Evolutionary conservation across 1,284 basidiomycete genomes (phyloP).

Genomic region (Hymenochaete sp.): DNA sequence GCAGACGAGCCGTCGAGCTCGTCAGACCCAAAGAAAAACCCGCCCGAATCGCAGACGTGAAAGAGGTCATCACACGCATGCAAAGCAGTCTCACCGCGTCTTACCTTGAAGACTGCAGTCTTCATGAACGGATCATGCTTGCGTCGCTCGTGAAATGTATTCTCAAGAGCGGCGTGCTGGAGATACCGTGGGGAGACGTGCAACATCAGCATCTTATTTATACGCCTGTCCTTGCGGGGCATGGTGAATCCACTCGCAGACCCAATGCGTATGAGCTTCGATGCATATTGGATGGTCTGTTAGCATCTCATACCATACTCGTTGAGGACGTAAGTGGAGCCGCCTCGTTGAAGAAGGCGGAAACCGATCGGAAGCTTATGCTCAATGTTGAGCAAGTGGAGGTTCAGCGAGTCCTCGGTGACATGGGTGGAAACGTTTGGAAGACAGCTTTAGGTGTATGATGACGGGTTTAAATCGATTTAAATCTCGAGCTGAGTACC

Average conservation of each 20-base stretch:
- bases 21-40: constrained; percentile 42
- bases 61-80: constrained; percentile 80
- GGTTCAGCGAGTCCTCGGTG: constrained; percentile 64
- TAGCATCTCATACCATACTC: constrained; percentile 62
- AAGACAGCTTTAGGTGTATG: constrained; percentile 38
- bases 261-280: constrained; percentile 49
- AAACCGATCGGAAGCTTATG: constrained; percentile 51
- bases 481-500: too few relatives aligned
- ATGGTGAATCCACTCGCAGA: constrained; percentile 41
- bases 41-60: constrained; percentile 70
- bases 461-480: not conserved
- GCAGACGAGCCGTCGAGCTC: constrained; percentile 85
- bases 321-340: constrained; percentile 50
- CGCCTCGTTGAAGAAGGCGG: constrained; percentile 41
- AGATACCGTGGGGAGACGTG: constrained; percentile 80
- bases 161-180: constrained; percentile 77
- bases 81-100: constrained; percentile 85
- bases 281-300: constrained; percentile 57
- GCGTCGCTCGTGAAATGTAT: constrained; percentile 80
- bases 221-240: constrained; percentile 44
- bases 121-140: constrained; percentile 87
- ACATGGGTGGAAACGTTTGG: constrained; percentile 63
- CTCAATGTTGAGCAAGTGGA: constrained; percentile 65
- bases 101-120: constrained; percentile 71
- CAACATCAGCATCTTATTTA: constrained; percentile 61